These are phyloP conservation scores for Byssoonygena ceratinophila DNA, from an alignment of 2,329 filamentous ascomycete species.

Conservation along the genomic window DNA sequence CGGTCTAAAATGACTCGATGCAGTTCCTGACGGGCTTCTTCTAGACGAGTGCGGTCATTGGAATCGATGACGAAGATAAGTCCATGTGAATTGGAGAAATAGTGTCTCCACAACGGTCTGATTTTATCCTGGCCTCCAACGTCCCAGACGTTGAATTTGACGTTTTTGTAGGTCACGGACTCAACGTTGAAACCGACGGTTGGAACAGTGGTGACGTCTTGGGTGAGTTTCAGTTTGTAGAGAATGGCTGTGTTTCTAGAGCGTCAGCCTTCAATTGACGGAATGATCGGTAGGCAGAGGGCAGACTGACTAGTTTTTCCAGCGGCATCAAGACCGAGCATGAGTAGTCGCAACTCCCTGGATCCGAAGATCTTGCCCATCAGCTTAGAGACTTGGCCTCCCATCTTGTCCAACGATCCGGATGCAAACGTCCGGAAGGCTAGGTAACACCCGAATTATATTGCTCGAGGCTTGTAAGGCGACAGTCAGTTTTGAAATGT, in stretches of 20 bases:
- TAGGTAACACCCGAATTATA: background rate
- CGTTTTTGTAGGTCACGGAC: constrained; percentile 97
- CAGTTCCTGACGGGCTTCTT: constrained; percentile 84
- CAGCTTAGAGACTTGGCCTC: constrained; percentile 85
- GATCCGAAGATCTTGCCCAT: constrained; percentile 99
- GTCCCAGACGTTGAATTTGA: constrained; percentile 99
- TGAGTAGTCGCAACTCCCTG: constrained; percentile 96
- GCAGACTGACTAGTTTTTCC: constrained; percentile 70
- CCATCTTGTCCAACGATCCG: constrained; percentile 49
- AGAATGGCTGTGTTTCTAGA: constrained; percentile 57
- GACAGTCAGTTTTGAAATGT: background rate
- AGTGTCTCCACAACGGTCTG: constrained; percentile 91
- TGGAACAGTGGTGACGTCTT: constrained; percentile 96
- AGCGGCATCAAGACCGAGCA: constrained; percentile 94
- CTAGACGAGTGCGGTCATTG: constrained; percentile 80
- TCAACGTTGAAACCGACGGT: constrained; percentile 99
- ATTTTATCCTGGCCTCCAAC: constrained; percentile 99
- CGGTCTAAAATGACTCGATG: constrained; percentile 96
- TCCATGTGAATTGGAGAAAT: constrained; percentile 91
- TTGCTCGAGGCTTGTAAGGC: background rate
- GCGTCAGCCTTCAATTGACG: background rate
- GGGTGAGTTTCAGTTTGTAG: constrained; percentile 97
- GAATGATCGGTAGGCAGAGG: background rate
- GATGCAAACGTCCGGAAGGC: background rate
- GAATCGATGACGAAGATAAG: constrained; percentile 98